Evolutionary conservation across 345 rosid genomes (phyloP).

Genomic region (Pugionium cornutum): DNA sequence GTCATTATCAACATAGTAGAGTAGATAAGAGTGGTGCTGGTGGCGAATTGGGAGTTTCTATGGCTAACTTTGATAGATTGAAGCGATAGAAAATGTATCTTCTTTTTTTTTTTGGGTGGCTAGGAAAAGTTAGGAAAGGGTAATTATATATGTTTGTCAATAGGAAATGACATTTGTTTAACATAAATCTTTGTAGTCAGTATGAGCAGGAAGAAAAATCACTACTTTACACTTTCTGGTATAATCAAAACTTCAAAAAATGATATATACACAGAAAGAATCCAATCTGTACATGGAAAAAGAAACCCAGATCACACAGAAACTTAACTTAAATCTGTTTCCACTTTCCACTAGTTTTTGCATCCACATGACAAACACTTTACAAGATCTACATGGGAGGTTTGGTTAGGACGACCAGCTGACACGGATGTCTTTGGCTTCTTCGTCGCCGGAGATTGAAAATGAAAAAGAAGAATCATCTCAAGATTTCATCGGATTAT

Average conservation of each 20-base stretch:
- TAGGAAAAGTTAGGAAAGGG: too few species aligned
- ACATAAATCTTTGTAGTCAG: too few species aligned
- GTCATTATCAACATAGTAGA: too few species aligned
- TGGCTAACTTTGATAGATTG: too few species aligned
- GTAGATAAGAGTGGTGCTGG: too few species aligned
- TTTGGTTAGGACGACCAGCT: constrained; percentile 22
- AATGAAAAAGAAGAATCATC: not conserved
- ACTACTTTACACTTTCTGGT: not conserved
- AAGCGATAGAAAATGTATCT: too few species aligned
- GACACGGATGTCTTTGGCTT: constrained; percentile 8
- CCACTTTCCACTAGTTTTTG: constrained; percentile 9
- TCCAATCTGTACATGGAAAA: constrained; percentile 14
- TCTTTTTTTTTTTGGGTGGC: too few species aligned
- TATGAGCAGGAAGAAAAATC: not conserved
- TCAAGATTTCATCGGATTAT: constrained; percentile 63
- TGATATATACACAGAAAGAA: constrained; percentile 3
- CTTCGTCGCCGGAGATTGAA: not conserved
- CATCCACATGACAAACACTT: constrained; percentile 11
- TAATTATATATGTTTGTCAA: too few species aligned
- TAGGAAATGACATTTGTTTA: not conserved
- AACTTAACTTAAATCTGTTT: not conserved
- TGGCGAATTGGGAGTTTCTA: too few species aligned
- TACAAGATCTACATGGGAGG: constrained; percentile 1
- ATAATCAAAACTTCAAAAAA: not conserved
- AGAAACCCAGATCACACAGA: not conserved